A percentile compares a stretch with the other conserved stretches of the same genome.
Conservation (phyloP, 495 filamentous ascomycete genomes). For the Filosporella fistucella region DNA sequence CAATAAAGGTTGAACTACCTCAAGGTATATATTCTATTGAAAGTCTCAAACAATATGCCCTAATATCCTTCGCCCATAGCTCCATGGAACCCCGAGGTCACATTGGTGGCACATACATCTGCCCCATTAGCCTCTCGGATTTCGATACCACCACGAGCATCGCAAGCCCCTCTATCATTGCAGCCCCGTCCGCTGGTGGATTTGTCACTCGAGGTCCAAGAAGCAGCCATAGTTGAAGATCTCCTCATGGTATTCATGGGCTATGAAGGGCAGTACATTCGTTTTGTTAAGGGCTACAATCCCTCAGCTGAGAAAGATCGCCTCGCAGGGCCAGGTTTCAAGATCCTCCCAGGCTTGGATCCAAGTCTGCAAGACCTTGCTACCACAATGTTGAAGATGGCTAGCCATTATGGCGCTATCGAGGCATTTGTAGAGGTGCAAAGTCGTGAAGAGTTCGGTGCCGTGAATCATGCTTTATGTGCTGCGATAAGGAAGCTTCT, state of each 20-base stretch:
- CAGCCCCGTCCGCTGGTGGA: constrained; percentile 68
- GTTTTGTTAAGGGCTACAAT: constrained; percentile 76
- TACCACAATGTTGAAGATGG: constrained; percentile 88
- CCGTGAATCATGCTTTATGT: constrained; percentile 94
- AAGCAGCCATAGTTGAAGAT: constrained; percentile 83
- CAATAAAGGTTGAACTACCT: constrained; percentile 18
- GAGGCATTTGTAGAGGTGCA: constrained; percentile 93
- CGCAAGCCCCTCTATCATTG: constrained; percentile 62
- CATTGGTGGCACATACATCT: constrained; percentile 75
- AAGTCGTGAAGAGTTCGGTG: constrained; percentile 86
- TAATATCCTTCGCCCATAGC: too few species aligned
- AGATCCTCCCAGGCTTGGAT: constrained; percentile 78
- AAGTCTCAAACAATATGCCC: too few species aligned
- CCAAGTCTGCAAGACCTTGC: constrained; percentile 87
- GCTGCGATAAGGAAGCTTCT: constrained; percentile 86
- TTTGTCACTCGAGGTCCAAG: constrained; percentile 74
- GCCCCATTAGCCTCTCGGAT: constrained; percentile 85
- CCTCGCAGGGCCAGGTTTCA: constrained; percentile 73
- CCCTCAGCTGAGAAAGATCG: constrained; percentile 81
- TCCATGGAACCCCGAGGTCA: constrained; percentile 78
- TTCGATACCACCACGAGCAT: constrained; percentile 76
- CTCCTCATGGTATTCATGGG: constrained; percentile 95
- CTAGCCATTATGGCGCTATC: constrained; percentile 84
- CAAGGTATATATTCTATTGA: constrained; percentile 14
- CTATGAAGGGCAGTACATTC: constrained; percentile 96